Evolutionary conservation across 345 rosid species (phyloP).

Genomic region (Eucalyptus cloeziana): DNA sequence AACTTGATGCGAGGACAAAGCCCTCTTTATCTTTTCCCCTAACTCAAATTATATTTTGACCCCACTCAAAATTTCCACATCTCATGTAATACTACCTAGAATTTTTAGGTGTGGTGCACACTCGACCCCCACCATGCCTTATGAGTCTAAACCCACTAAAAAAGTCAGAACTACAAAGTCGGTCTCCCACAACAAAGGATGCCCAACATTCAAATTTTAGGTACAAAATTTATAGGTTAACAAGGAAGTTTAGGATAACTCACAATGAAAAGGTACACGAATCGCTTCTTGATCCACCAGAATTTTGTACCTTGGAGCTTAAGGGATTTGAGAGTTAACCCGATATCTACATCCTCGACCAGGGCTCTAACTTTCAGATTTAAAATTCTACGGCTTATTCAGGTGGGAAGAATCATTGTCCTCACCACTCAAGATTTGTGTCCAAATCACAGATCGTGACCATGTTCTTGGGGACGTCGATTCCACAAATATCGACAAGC

Average conservation of each 20-base stretch:
- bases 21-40: background rate
- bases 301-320: background rate
- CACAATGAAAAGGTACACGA: background rate
- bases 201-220: background rate
- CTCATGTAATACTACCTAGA: background rate
- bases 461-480: background rate
- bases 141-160: background rate
- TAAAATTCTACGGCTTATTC: background rate
- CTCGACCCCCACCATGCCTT: background rate
- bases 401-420: background rate
- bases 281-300: background rate
- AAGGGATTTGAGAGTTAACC: background rate
- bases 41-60: background rate
- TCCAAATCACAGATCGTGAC: background rate
- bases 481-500: background rate
- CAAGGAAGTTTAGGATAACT: background rate
- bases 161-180: background rate
- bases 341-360: background rate
- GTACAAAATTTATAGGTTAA: background rate
- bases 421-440: background rate
- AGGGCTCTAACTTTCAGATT: background rate
- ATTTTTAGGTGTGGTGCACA: background rate
- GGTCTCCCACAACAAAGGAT: accelerated
- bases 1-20: background rate
- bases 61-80: background rate